Base-by-base conservation (phyloP, 176 grass and related monocot species). In the Ensete glaucum region DNA sequence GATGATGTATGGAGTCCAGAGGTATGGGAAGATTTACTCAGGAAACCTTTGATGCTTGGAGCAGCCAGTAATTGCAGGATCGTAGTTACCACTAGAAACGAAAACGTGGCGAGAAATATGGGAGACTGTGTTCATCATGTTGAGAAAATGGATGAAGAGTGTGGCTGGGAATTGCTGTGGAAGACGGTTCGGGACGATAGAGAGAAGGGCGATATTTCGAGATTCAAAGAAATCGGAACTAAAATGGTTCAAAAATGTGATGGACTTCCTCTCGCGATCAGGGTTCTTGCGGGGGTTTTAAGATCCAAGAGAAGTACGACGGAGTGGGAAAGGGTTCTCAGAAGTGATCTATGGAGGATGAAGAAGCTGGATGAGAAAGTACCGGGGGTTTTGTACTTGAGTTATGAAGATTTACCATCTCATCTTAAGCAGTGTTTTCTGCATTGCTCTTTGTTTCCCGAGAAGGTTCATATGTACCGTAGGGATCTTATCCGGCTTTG, bases 181-280 rank as follows among this genome's bases (percentile, higher is more conserved):
- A 87, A 64, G 58, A 80, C 62, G 13, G 77, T 77, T 34, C 5
- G 34, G 34, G 34, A 34, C 5, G 5, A 34, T 34, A 34, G 34
- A 34, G 34, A 34, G 34, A 34, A 5, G 3, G 34, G 4, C 34
- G 34, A 34, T 34, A 34, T 34, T 34, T 34, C 34, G 0, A 34
- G 34, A 34, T 34, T 34, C 6, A 7, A 20, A 16, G 48, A 64
- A 13, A 51, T 26, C 0, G 84, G 72, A 0, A 55, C 15, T 9
- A 43, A 82, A 57, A 82, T 90, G 72, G 49, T 87, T 9, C 17
- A 19, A 13, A 85, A 64, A 68, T 92, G 86, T 56, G 81, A 57
- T 11, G 67, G 81, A 11, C 83, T 92, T 8, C 83, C 89, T 0
- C 75, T 92, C 0, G 83, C 83, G 50, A 86, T 92, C 11, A 88